phyloP scores from a whole-genome alignment of 2,329 filamentous ascomycete species.

The Aspergillus novoparasiticus region DNA sequence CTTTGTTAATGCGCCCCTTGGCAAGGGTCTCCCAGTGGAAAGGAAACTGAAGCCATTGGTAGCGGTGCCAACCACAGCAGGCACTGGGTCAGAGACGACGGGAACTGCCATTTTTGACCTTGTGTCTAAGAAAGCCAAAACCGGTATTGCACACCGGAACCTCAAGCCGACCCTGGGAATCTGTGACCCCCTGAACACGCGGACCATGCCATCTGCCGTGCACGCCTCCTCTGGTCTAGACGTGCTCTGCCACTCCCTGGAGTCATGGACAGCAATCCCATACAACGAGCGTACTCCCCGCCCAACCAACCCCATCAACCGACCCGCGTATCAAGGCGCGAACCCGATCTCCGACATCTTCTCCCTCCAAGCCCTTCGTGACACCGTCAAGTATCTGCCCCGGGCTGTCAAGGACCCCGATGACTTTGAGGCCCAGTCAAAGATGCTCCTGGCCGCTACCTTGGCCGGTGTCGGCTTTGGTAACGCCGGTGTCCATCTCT shows the following conservation, averaged over 20 bases:
- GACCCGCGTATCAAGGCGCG: constrained; percentile 93
- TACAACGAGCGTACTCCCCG: constrained; percentile 83
- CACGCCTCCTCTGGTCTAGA: constrained; percentile 91
- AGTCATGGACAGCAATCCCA: constrained; percentile 97
- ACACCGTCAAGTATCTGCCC: constrained; percentile 89
- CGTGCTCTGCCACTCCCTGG: constrained; percentile 91
- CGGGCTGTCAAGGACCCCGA: constrained; percentile 84
- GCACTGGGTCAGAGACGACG: constrained; percentile 90
- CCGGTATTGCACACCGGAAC: constrained; percentile 91
- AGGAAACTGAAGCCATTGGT: constrained; percentile 73
- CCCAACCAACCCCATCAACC: constrained; percentile 83
- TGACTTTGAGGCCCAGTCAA: constrained; percentile 86
- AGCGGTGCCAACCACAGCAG: constrained; percentile 82
- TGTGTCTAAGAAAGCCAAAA: constrained; percentile 86
- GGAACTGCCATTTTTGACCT: constrained; percentile 98
- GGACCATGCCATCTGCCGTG: constrained; percentile 93
- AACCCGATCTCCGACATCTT: constrained; percentile 99
- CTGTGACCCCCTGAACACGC: constrained; percentile 82
- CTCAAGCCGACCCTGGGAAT: constrained; percentile 95
- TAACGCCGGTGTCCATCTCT: constrained; percentile 92
- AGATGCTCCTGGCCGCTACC: constrained; percentile 95
- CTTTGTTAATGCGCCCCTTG: constrained; percentile 94
- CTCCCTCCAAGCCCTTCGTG: constrained; percentile 78
- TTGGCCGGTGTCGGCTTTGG: constrained; percentile 95
- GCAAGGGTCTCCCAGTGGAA: constrained; percentile 76